A percentile compares a stretch with the other conserved stretches of the same genome.
phyloP scores from a whole-genome alignment of 768 basidiomycete species.

The Mycena pura region DNA sequence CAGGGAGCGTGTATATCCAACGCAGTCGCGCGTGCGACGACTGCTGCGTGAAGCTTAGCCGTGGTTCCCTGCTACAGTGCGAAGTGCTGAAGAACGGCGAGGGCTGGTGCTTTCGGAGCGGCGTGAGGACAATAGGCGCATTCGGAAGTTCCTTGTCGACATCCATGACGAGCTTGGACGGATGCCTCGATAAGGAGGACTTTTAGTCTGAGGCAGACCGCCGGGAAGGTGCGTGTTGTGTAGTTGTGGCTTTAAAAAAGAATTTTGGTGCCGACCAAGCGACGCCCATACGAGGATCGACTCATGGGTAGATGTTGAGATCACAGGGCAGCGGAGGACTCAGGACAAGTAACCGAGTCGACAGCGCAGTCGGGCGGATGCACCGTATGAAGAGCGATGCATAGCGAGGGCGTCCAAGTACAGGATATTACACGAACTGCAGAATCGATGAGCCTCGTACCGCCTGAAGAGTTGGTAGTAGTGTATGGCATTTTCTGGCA shows the following conservation, averaged over 20 bases:
- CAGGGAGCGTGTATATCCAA: conserved; percentile 20
- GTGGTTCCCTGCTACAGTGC: conserved; percentile 2
- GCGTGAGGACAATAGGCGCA: conserved; percentile 17
- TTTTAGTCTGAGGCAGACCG: conserved; percentile 24
- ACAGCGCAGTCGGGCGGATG: too few species aligned
- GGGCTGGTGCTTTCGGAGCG: conserved; percentile 20
- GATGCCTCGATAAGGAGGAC: background rate
- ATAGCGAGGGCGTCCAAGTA: too few species aligned
- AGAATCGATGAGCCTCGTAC: too few species aligned
- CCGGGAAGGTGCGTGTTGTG: conserved; percentile 3
- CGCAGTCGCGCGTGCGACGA: conserved; percentile 8
- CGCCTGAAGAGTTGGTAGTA: too few species aligned
- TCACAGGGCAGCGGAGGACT: background rate
- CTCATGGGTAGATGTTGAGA: background rate
- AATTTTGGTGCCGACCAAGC: conserved; percentile 7
- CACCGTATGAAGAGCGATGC: too few species aligned
- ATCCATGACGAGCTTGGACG: conserved; percentile 3
- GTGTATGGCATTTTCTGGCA: too few species aligned
- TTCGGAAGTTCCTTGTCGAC: conserved; percentile 21
- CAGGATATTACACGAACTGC: too few species aligned
- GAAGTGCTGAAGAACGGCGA: conserved; percentile 16
- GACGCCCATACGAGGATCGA: conserved; percentile 5
- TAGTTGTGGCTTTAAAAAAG: conserved; percentile 1
- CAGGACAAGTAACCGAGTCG: too few species aligned
- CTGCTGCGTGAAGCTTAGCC: conserved; percentile 14